Base-by-base conservation (phyloP, 768 basidiomycete species). In the Cubamyces lactineus region DNA sequence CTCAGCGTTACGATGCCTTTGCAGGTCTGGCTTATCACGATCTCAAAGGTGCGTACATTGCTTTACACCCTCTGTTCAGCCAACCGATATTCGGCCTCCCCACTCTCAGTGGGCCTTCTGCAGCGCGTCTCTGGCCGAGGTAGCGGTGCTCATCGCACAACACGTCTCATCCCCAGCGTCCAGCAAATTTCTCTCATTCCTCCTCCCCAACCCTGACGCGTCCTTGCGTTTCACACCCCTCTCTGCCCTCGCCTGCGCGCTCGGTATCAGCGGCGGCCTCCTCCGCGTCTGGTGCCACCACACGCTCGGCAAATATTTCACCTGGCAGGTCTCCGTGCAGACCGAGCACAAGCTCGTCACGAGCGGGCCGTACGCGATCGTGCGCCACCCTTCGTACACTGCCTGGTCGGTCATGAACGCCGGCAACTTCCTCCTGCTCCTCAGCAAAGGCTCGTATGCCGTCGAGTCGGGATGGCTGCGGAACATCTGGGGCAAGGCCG, bases 311-410 rank as follows among this genome's bases (percentile, higher is more conserved):
- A 17, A 8, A 16, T 24, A 60, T 45, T 68, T 66, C 54, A 68
- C 67, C n/a, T 64, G 60, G 55, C 51, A 61, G n/a, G 52, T 66
- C 38, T 49, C 62, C 39, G 45, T 64, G 21, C 46, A 53, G 26
- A 21, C 19, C 8, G 34, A 61, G 38, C 67, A 68, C 56, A 57
- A 54, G 41, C 51, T 68, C 42, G 48, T 66, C 53, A 66, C 58
- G 1, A 47, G 26, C 23, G 65, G 65, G 7, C 62, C 62, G 11
- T 68, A 68, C 62, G 47, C 48, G 5, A 42, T 52, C 26, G 62
- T 68, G 8, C 67, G 67, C 13, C 65, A 68, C 56, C 67, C 62
- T 16, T 49, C 53, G n/a, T 68, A 68, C 49, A 54, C 67, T 5
- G 67, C 42, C 15, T 34, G 51, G 51, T 8, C 34, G n/a, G 17